Evolutionary conservation across 164 flowering plant species (phyloP), one percentile per base, ranked within the genome.

Genomic region (Saururus chinensis): DNA sequence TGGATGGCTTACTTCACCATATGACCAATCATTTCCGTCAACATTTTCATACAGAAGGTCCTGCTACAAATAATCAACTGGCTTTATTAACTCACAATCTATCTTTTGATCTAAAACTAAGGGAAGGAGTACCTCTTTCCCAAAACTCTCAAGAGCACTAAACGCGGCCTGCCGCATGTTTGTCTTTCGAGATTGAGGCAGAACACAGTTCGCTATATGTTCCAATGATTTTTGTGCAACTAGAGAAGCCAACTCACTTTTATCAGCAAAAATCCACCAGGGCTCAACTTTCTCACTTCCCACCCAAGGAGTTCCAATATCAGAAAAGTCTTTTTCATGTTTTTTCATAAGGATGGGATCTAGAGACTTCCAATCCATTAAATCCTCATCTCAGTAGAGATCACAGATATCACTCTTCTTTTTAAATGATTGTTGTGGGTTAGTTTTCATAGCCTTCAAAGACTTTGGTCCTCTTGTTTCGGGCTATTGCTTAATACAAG

Each of bases 241-340:
- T 67, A 80, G 74, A 42, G 74, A 71, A 66, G 80, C 83, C 66
- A 79, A 65, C 53, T 78, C 83, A 26, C 77, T 71, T 74, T 72
- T 77, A 65, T 80, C 84, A 30, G 76, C 64, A 17, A 71, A 69
- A 11, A 73, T 74, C 84, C 83, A 80, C 84, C 84, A 76, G 22
- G 81, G 82, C 52, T 71, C 81, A 22, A 67, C 59, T 71, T 71
- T 80, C 68, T 71, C 74, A 71, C 66, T 41, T 69, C 68, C 74
- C 60, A 65, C 67, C 84, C 75, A 74, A 37, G 74, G 62, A 8
- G 75, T 61, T 35, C 68, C 80, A 53, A 51, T 40, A 51, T 73
- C 80, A 68, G 68, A 73, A 56, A 54, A 61, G 55, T 60, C 51
- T 64, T 76, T 74, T 62, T 71, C 60, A 0, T 71, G 9, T 51